Evolutionary conservation across 805 yeast genomes (phyloP), one percentile per base, ranked within the genome.

Genomic region (Zygoascus tannicola): DNA sequence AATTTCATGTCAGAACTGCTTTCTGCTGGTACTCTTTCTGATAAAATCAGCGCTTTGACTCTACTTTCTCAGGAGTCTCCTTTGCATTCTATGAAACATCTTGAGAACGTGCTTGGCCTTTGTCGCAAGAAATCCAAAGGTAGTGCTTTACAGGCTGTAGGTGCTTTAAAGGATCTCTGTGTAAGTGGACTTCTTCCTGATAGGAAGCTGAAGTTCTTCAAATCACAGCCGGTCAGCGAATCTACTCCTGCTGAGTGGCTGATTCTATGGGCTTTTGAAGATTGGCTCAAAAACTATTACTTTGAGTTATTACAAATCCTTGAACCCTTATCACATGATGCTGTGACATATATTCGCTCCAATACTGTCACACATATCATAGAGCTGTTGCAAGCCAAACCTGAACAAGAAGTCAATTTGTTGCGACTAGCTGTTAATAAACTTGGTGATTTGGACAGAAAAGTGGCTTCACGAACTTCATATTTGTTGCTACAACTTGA

Each of bases 351-450:
- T 58, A 94, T 90, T 36, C 78, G 94, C 61, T 73, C 81, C 70
- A 84, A 78, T 50, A 78, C 82, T 22, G 75, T 87, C 28, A 68
- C 76, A 34, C 87, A 85, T 57, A 74, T 88, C 26, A 84, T 87
- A 53, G 94, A 84, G 45, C 69, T 92, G 36, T 67, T 92, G 47
- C 79, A 79, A 50, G 71, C 81, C 4, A 90, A 88, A 62, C 97
- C 98, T 3, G 98, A 92, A 67, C 98, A 92, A 69, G 98, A 92
- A 63, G 94, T 81, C 42, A 92, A 92, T 62, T 68, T 92, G 52
- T 70, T 92, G 55, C 75, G 87, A 54, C 70, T 92, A 43, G 95
- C 95, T 43, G 92, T 87, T 38, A 92, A 92, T 63, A 92, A 92
- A 61, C 70, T 92, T 32, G 98, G 98, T 65, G 98, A 92, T 60